A percentile compares a stretch with the other conserved stretches of the same genome.
These are phyloP conservation scores for Penicillium verhagenii DNA, from an alignment of 495 filamentous ascomycete genomes.

Conservation along the genomic window DNA sequence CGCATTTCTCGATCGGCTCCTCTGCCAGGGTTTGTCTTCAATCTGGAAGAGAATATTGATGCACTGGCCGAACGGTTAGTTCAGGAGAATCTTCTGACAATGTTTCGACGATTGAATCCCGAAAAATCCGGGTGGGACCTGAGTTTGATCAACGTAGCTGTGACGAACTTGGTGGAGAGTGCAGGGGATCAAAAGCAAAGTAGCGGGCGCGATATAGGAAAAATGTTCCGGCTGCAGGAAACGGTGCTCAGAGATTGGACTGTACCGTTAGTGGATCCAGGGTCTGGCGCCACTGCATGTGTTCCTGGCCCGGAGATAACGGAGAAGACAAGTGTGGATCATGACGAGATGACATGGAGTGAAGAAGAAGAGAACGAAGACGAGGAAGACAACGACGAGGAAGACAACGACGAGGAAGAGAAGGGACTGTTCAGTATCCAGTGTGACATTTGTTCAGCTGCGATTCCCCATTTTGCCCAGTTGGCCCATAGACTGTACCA, in stretches of 20 bases:
- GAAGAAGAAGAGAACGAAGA: constrained; percentile 50
- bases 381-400: no score
- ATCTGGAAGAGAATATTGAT: constrained; percentile 54
- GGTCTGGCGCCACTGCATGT: neutral
- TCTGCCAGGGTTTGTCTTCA: constrained; percentile 68
- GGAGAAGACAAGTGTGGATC: constrained; percentile 19
- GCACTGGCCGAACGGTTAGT: constrained; percentile 67
- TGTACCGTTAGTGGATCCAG: neutral
- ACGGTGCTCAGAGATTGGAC: constrained; percentile 62
- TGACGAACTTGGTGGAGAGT: constrained; percentile 75
- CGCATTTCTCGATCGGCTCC: constrained; percentile 68
- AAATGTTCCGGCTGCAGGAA: constrained; percentile 70
- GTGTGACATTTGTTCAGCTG: constrained; percentile 61
- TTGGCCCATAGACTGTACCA: constrained; percentile 74
- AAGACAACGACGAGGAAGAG: constrained; percentile 50
- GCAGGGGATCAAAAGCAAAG: constrained; percentile 50
- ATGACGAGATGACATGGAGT: constrained; percentile 18
- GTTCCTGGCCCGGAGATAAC: neutral
- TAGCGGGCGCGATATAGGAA: constrained; percentile 58
- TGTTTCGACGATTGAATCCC: constrained; percentile 74
- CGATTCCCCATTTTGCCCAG: constrained; percentile 71
- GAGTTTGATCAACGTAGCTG: constrained; percentile 80
- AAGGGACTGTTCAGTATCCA: constrained; percentile 29
- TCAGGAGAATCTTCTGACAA: constrained; percentile 58
- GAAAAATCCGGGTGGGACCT: constrained; percentile 72